These are phyloP conservation scores for Pilaira anomala DNA, from an alignment of 192 early-diverging fungal species.

Conservation along the genomic window DNA sequence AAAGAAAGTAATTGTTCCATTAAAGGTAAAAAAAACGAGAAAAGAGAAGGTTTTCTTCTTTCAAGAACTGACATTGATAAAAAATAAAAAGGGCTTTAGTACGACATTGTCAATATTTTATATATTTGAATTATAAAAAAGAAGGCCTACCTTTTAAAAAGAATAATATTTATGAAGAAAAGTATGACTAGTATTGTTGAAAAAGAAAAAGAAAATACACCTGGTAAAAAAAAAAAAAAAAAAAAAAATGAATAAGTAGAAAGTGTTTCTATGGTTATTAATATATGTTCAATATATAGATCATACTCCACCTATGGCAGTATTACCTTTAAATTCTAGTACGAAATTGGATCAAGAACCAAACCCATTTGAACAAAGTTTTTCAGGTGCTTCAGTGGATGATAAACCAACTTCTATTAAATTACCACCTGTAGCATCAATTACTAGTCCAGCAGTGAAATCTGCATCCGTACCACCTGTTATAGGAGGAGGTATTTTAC, in stretches of 20 bases:
- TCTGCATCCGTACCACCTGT: conserved; percentile 26
- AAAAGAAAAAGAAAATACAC: conserved; percentile 2
- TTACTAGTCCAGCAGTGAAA: conserved; percentile 46
- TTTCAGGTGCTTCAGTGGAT: conserved; percentile 46
- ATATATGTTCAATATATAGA: background rate
- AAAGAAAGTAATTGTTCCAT: no score
- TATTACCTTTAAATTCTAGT: conserved; percentile 12
- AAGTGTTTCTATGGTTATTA: background rate
- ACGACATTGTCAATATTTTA: no score
- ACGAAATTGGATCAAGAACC: conserved; percentile 78
- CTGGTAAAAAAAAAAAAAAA: conserved; percentile 10
- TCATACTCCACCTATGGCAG: conserved; percentile 17
- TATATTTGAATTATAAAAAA: no score
- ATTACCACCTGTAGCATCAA: conserved; percentile 69
- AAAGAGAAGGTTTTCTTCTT: no score
- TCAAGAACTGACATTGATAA: no score
- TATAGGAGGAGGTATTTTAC: conserved; percentile 20
- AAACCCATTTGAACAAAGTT: conserved; percentile 87
- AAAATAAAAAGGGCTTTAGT: no score
- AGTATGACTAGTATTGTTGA: conserved; percentile 14
- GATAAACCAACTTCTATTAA: conserved; percentile 33
- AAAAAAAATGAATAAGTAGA: background rate
- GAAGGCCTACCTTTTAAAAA: no score
- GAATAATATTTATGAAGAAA: no score
- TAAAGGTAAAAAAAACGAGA: no score